These are phyloP conservation scores for Brachypodium distachyon DNA, from an alignment of 202 grass and related monocot genomes.

Conservation along the genomic window DNA sequence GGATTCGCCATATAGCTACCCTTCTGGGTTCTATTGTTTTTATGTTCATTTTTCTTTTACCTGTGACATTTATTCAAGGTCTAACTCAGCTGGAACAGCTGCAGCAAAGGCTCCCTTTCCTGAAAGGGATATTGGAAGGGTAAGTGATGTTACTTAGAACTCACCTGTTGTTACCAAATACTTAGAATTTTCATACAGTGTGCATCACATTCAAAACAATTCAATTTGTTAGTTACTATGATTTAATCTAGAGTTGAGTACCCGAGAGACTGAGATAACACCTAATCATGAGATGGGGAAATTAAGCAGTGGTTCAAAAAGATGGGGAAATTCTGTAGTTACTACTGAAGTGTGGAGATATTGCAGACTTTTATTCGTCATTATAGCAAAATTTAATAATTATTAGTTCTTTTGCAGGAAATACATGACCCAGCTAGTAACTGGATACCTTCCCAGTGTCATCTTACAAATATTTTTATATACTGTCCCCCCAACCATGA, in stretches of 20 bases:
- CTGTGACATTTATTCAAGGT: slow-evolving; percentile 87
- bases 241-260: slow-evolving; percentile 5
- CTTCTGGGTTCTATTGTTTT: slow-evolving; percentile 67
- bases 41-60: slow-evolving; percentile 77
- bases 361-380: not conserved
- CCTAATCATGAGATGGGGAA: not conserved
- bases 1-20: slow-evolving; percentile 68
- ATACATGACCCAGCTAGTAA: slow-evolving; percentile 67
- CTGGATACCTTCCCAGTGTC: slow-evolving; percentile 92
- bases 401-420: slow-evolving; percentile 33
- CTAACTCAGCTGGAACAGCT: slow-evolving; percentile 78
- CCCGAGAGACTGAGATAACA: not conserved
- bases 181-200: not conserved
- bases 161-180: not conserved
- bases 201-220: not conserved
- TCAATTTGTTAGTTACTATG: not conserved
- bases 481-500: slow-evolving; percentile 69
- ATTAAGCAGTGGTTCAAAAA: not conserved
- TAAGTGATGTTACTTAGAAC: slow-evolving; percentile 32
- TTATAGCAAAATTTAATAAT: slow-evolving; percentile 7
- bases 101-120: slow-evolving; percentile 67
- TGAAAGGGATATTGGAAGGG: slow-evolving; percentile 69
- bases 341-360: not conserved
- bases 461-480: slow-evolving; percentile 78
- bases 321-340: not conserved